phyloP scores from a whole-genome alignment of 441 rosid species.

The Flueggea neowawraea region DNA sequence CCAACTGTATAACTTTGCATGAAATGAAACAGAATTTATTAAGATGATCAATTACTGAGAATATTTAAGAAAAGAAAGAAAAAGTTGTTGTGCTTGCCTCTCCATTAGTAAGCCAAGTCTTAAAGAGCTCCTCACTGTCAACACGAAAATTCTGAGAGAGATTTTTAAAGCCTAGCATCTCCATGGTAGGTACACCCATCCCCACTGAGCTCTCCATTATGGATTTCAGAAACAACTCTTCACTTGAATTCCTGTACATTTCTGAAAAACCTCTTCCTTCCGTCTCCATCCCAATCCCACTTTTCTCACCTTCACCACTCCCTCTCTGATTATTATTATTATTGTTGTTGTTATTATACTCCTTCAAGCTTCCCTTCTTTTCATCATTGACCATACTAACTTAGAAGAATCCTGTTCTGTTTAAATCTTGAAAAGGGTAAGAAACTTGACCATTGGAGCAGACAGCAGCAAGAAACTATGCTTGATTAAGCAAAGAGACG shows the following conservation, averaged over 20 bases:
- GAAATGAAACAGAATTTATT: background rate
- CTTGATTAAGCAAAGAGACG: too few species aligned
- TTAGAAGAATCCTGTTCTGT: too few species aligned
- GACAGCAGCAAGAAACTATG: too few species aligned
- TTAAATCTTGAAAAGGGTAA: too few species aligned
- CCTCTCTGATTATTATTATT: background rate
- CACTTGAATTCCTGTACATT: slow-evolving; percentile 56
- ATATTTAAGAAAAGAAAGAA: background rate
- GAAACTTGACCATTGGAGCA: too few species aligned
- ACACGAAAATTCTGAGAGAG: slow-evolving; percentile 49
- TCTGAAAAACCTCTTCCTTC: slow-evolving; percentile 54
- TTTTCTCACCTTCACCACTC: slow-evolving; percentile 17
- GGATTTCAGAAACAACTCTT: slow-evolving; percentile 60
- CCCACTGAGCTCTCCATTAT: slow-evolving; percentile 60
- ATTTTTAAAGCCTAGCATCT: slow-evolving; percentile 57
- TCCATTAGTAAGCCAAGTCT: slow-evolving; percentile 71
- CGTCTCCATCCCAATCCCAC: slow-evolving; percentile 7
- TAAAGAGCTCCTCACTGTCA: slow-evolving; percentile 78
- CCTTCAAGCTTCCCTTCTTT: slow-evolving; percentile 16
- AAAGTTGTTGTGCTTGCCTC: slow-evolving; percentile 53
- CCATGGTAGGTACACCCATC: slow-evolving; percentile 53
- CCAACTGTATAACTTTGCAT: too few species aligned
- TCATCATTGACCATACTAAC: slow-evolving; percentile 24
- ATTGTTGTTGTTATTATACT: too few species aligned
- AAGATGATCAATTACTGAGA: background rate